Evolutionary conservation across 2,329 filamentous ascomycete genomes (phyloP).

Genomic region (Neofusicoccum umdonicola): DNA sequence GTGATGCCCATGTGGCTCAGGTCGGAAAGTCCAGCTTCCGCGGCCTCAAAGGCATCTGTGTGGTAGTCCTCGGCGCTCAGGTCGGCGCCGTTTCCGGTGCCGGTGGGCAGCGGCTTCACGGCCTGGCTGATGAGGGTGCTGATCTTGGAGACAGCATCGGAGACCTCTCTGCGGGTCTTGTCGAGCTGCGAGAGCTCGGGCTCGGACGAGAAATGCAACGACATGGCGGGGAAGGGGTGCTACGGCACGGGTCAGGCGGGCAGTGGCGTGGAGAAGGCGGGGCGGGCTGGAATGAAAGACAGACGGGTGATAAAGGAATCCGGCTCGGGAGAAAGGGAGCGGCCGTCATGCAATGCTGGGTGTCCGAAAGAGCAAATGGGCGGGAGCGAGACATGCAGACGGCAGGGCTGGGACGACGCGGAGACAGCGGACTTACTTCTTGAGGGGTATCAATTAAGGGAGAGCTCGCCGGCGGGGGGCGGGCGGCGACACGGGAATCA

Average conservation of each 20-base stretch:
- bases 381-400: not conserved
- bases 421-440: not conserved
- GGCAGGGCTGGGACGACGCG: not conserved
- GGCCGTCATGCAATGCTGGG: not conserved
- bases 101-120: constrained; percentile 29
- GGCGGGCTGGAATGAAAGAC: not conserved
- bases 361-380: not conserved
- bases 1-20: constrained; percentile 32
- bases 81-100: constrained; percentile 46
- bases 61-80: constrained; percentile 31
- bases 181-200: constrained; percentile 18
- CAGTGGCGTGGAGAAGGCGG: not conserved
- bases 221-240: not conserved
- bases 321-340: not conserved
- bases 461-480: not conserved
- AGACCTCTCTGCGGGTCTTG: constrained; percentile 7
- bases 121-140: constrained; percentile 30
- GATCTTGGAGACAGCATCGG: constrained; percentile 18
- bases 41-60: constrained; percentile 31
- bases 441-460: constrained; percentile 2
- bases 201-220: constrained; percentile 4
- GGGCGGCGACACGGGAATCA: not conserved
- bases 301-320: not conserved
- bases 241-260: too few relatives aligned
- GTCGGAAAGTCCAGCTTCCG: constrained; percentile 33